phyloP scores from a whole-genome alignment of 495 filamentous ascomycete genomes.

The Penicillium ucsense region DNA sequence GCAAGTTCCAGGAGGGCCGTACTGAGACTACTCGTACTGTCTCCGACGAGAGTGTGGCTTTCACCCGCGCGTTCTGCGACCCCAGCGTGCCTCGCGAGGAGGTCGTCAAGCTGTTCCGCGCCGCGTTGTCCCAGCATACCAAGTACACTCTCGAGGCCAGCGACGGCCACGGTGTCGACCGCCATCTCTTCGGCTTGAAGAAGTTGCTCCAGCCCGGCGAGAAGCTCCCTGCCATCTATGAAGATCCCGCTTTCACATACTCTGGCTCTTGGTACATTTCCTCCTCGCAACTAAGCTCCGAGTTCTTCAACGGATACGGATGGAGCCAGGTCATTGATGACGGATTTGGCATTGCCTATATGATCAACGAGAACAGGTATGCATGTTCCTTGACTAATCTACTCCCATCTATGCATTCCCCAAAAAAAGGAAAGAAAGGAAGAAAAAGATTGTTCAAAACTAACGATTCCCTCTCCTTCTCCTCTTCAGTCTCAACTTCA shows the following conservation, averaged over 20 bases:
- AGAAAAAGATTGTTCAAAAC: background rate
- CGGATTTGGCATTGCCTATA: slow-evolving; percentile 96
- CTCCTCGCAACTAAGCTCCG: slow-evolving; percentile 80
- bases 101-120: slow-evolving; percentile 64
- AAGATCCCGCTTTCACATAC: slow-evolving; percentile 80
- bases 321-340: slow-evolving; percentile 98
- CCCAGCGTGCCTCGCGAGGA: slow-evolving; percentile 48
- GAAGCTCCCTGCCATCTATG: slow-evolving; percentile 69
- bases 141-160: slow-evolving; percentile 83
- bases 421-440: too few relatives aligned
- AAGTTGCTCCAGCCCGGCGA: slow-evolving; percentile 76
- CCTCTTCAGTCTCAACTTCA: slow-evolving; percentile 76
- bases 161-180: slow-evolving; percentile 89
- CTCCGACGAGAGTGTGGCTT: slow-evolving; percentile 84
- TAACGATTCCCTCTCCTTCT: slow-evolving; percentile 10
- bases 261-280: slow-evolving; percentile 82
- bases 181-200: slow-evolving; percentile 95
- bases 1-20: slow-evolving; percentile 90
- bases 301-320: slow-evolving; percentile 98
- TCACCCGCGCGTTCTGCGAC: slow-evolving; percentile 79
- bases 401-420: too few relatives aligned
- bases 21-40: slow-evolving; percentile 94
- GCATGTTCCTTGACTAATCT: background rate
- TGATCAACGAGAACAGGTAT: slow-evolving; percentile 95
- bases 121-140: slow-evolving; percentile 71